These are phyloP conservation scores for Acaromyces ingoldii DNA, from an alignment of 1,284 basidiomycete species.

Conservation along the genomic window DNA sequence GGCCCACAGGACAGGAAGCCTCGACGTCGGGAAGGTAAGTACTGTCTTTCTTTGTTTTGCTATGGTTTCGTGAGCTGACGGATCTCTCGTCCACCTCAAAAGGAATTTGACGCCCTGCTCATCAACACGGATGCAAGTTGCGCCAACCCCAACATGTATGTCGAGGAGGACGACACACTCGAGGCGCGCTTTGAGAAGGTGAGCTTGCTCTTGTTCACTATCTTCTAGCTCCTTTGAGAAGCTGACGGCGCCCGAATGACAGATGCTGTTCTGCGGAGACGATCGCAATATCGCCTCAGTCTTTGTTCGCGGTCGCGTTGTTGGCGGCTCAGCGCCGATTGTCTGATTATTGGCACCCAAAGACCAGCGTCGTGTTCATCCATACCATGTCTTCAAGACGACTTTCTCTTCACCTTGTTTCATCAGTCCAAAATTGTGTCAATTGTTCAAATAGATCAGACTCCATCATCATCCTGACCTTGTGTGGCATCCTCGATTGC, in stretches of 20 bases:
- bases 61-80: too few species aligned
- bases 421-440: neutral
- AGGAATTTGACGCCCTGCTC: conserved; percentile 80
- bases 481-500: too few species aligned
- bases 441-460: too few species aligned
- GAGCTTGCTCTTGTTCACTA: conserved; percentile 18
- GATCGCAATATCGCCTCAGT: conserved; percentile 79
- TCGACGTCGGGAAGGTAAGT: conserved; percentile 64
- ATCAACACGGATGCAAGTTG: too few species aligned
- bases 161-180: conserved; percentile 9
- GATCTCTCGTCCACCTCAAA: neutral
- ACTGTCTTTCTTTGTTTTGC: neutral
- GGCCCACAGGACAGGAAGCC: conserved; percentile 68
- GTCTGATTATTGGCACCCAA: neutral
- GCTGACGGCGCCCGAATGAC: conserved; percentile 10
- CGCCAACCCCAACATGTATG: conserved; percentile 18
- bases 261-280: conserved; percentile 56
- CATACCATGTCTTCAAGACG: neutral
- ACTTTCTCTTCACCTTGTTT: neutral
- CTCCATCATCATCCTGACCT: too few species aligned
- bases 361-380: neutral
- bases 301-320: conserved; percentile 72
- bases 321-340: conserved; percentile 62
- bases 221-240: conserved; percentile 40
- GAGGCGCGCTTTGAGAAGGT: conserved; percentile 5